Conservation (phyloP, 139 green algal genomes). For the Microglena sp. region DNA sequence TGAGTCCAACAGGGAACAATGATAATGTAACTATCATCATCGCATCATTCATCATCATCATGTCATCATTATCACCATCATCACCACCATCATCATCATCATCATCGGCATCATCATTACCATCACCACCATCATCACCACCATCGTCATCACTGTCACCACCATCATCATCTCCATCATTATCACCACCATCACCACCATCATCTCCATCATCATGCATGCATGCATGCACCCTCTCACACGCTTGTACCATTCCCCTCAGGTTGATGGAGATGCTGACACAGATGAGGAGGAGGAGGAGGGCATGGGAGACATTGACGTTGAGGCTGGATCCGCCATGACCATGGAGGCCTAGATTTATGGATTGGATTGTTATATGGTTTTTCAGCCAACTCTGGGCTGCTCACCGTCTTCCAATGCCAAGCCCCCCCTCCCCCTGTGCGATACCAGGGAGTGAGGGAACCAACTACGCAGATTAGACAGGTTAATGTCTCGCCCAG, state of each 20-base stretch:
- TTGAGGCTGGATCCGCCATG: constrained; percentile 29
- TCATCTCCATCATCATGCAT: not conserved
- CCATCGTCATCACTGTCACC: not conserved
- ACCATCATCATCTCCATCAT: not conserved
- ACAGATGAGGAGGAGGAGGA: constrained; percentile 58
- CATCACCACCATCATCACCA: not conserved
- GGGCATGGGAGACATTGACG: constrained; percentile 60
- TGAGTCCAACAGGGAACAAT: too few species aligned
- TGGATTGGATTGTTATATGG: too few species aligned
- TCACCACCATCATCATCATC: not conserved
- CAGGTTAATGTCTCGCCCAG: too few species aligned
- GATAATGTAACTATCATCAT: too few species aligned
- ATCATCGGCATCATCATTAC: not conserved
- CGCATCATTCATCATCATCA: too few species aligned
- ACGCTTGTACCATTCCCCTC: constrained; percentile 8
- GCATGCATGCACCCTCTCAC: not conserved
- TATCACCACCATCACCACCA: not conserved
- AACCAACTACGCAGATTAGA: too few species aligned
- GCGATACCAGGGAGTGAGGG: too few species aligned
- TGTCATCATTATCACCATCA: too few species aligned
- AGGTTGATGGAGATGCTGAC: constrained; percentile 42
- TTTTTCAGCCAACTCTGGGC: too few species aligned
- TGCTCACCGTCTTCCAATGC: too few species aligned
- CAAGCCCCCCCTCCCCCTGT: too few species aligned
- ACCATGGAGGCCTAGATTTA: too few species aligned